These are phyloP conservation scores for Cryoendolithus antarcticus DNA, from an alignment of 2,329 filamentous ascomycete species.

Conservation along the genomic window DNA sequence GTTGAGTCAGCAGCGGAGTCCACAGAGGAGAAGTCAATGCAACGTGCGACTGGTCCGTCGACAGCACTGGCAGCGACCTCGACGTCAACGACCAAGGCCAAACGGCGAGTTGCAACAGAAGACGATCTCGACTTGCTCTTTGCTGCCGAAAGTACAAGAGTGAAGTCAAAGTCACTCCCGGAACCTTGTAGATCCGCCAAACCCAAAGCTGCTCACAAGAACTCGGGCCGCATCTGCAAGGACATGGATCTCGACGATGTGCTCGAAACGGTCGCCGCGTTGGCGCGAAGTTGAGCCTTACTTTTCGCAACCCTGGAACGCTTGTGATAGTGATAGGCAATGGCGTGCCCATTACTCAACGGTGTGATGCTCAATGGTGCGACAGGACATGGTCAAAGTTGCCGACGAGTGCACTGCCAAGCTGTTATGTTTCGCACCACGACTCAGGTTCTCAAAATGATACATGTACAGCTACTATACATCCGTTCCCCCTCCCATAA, in stretches of 20 bases:
- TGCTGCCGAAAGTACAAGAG: constrained; percentile 2
- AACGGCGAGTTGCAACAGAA: neutral
- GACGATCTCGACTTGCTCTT: constrained; percentile 18
- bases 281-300: constrained; percentile 5
- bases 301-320: constrained; percentile 1
- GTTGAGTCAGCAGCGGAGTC: neutral
- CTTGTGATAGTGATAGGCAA: constrained; percentile 1
- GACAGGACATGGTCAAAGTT: no score
- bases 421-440: neutral
- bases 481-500: no score
- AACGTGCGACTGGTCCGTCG: no score
- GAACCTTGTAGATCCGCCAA: neutral
- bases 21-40: no score
- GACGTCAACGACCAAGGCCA: neutral
- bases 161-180: neutral
- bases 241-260: constrained; percentile 20
- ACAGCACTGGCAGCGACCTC: neutral
- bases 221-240: neutral
- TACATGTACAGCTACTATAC: no score
- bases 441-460: neutral
- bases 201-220: neutral
- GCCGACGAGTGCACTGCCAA: neutral
- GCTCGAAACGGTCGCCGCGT: constrained; percentile 14
- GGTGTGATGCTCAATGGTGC: neutral
- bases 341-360: neutral